phyloP scores from a whole-genome alignment of 176 grass and related monocot genomes.

The Luzula sylvatica region DNA sequence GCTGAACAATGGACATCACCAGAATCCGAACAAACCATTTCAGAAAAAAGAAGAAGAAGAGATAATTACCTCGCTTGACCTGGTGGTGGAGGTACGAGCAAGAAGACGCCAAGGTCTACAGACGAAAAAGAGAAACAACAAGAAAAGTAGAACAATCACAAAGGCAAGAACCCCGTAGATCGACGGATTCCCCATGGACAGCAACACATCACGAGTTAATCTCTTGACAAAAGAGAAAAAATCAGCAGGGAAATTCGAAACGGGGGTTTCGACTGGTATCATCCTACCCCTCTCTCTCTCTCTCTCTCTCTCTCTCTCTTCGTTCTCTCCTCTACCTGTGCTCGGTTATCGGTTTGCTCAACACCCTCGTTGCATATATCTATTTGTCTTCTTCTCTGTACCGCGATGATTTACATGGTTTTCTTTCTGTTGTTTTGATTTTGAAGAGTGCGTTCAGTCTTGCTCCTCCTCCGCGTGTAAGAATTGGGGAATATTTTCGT shows the following conservation, averaged over 20 bases:
- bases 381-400: no score
- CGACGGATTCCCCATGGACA: conserved; percentile 9
- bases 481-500: no score
- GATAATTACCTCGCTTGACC: not conserved
- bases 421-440: no score
- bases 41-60: no score
- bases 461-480: no score
- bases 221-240: not conserved
- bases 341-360: no score
- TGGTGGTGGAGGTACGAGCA: not conserved
- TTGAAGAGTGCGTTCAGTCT: no score
- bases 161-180: conserved; percentile 25
- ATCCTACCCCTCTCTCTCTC: not conserved
- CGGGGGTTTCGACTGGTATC: not conserved
- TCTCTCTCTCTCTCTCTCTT: no score
- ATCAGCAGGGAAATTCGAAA: not conserved
- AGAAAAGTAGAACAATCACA: conserved; percentile 1
- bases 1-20: not conserved
- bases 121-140: conserved; percentile 11
- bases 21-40: no score
- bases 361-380: no score
- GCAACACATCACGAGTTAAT: conserved; percentile 5
- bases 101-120: conserved; percentile 15
- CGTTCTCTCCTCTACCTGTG: no score
- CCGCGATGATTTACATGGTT: no score